A percentile compares a stretch with the other conserved stretches of the same genome.
These are phyloP conservation scores for Talaromyces sp. DNA, from an alignment of 2,329 filamentous ascomycete species.

Conservation along the genomic window DNA sequence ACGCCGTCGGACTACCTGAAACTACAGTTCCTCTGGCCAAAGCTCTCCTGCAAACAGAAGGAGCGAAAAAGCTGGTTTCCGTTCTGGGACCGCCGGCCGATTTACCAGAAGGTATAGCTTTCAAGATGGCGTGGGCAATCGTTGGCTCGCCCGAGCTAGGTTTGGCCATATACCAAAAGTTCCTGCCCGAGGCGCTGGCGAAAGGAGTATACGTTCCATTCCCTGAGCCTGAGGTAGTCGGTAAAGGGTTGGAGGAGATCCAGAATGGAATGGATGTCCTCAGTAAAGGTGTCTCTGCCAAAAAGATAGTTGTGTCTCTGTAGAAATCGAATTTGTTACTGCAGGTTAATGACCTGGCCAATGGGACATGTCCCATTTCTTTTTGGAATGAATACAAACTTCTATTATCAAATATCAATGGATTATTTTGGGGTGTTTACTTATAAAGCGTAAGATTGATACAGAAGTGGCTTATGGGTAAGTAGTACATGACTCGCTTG, in stretches of 20 bases:
- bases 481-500: too few relatives aligned
- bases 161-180: neutral
- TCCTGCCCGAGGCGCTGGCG: slow-evolving; percentile 25
- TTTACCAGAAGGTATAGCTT: neutral
- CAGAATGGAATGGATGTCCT: slow-evolving; percentile 37
- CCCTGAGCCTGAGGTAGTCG: slow-evolving; percentile 36
- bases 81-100: neutral
- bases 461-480: too few relatives aligned
- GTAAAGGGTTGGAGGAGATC: slow-evolving; percentile 38
- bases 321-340: neutral
- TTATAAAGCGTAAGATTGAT: too few relatives aligned
- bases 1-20: neutral
- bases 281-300: slow-evolving; percentile 39
- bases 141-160: neutral
- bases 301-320: slow-evolving; percentile 35
- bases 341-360: neutral
- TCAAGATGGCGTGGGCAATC: slow-evolving; percentile 7
- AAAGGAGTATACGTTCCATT: slow-evolving; percentile 32
- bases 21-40: neutral
- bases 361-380: too few relatives aligned
- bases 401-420: too few relatives aligned
- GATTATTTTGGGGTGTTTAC: too few relatives aligned
- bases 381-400: too few relatives aligned
- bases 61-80: neutral
- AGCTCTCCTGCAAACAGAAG: neutral